phyloP scores from a whole-genome alignment of 1,284 basidiomycete genomes.

The Ceratobasidium papillatum region DNA sequence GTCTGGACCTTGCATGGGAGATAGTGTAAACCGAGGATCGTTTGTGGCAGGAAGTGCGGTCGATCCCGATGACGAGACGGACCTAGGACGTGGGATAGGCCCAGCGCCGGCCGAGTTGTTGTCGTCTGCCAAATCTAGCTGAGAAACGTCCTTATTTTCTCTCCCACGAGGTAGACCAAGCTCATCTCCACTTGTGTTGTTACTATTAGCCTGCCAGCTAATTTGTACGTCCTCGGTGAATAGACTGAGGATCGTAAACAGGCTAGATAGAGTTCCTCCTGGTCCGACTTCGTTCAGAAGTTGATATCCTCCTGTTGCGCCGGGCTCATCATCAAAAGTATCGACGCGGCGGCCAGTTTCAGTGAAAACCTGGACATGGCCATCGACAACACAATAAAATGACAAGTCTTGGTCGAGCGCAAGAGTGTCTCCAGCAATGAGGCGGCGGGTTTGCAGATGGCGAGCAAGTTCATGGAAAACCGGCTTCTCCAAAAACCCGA shows the following conservation, averaged over 20 bases:
- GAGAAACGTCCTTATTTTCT: constrained; percentile 68
- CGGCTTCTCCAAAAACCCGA: constrained; percentile 94
- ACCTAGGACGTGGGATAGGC: constrained; percentile 57
- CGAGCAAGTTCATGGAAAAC: constrained; percentile 95
- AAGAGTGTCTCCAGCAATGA: constrained; percentile 90
- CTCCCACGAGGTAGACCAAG: not conserved
- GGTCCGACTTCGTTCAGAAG: constrained; percentile 92
- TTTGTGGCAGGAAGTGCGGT: constrained; percentile 64
- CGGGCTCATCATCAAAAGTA: constrained; percentile 81
- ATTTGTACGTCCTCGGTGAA: constrained; percentile 98
- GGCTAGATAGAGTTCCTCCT: constrained; percentile 93
- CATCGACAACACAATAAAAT: constrained; percentile 96
- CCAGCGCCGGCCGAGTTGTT: not conserved
- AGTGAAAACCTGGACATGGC: constrained; percentile 86
- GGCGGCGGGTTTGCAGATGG: constrained; percentile 88
- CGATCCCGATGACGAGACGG: constrained; percentile 70
- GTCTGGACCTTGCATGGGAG: constrained; percentile 11
- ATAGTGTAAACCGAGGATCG: constrained; percentile 49
- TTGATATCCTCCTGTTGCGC: constrained; percentile 83
- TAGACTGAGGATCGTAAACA: constrained; percentile 94
- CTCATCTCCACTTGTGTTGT: constrained; percentile 42
- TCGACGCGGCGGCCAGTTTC: constrained; percentile 63
- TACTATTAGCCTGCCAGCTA: constrained; percentile 79
- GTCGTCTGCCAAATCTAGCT: constrained; percentile 60
- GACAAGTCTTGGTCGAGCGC: constrained; percentile 92